Evolutionary conservation across 148 eudicot species (phyloP).

Genomic region (Fagopyrum esculentum): DNA sequence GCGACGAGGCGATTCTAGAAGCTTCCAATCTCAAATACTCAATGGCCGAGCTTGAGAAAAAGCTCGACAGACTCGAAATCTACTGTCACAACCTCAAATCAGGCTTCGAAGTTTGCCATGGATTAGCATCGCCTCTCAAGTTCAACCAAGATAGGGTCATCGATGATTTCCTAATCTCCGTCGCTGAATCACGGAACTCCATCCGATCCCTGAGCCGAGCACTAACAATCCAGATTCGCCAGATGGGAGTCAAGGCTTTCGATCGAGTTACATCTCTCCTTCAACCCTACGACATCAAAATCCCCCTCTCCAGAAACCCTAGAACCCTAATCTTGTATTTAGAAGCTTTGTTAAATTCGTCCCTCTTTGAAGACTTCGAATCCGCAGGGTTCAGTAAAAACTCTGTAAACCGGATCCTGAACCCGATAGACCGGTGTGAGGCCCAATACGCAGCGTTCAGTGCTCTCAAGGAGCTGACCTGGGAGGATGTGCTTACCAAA

Average conservation of each 20-base stretch:
- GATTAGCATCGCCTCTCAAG: neutral
- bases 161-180: conserved; percentile 50
- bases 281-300: conserved; percentile 51
- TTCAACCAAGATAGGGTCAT: conserved; percentile 31
- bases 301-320: conserved; percentile 48
- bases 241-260: conserved; percentile 46
- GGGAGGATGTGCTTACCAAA: conserved; percentile 82
- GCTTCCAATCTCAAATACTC: conserved; percentile 63
- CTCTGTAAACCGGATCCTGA: conserved; percentile 33
- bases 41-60: conserved; percentile 73
- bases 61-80: conserved; percentile 64
- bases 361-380: conserved; percentile 71
- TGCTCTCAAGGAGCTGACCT: conserved; percentile 36
- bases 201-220: conserved; percentile 53
- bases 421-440: conserved; percentile 63
- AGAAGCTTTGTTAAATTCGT: conserved; percentile 53
- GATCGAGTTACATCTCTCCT: conserved; percentile 43
- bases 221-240: conserved; percentile 51
- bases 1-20: conserved; percentile 79
- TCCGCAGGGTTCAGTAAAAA: conserved; percentile 37
- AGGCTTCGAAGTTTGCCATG: conserved; percentile 37
- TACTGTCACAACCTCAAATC: conserved; percentile 68
- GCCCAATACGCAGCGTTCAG: conserved; percentile 37
- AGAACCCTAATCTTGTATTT: conserved; percentile 40
- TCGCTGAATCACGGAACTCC: conserved; percentile 58